Evolutionary conservation across 2,329 filamentous ascomycete genomes (phyloP).

Genomic region (Sclerotinia nivalis): DNA sequence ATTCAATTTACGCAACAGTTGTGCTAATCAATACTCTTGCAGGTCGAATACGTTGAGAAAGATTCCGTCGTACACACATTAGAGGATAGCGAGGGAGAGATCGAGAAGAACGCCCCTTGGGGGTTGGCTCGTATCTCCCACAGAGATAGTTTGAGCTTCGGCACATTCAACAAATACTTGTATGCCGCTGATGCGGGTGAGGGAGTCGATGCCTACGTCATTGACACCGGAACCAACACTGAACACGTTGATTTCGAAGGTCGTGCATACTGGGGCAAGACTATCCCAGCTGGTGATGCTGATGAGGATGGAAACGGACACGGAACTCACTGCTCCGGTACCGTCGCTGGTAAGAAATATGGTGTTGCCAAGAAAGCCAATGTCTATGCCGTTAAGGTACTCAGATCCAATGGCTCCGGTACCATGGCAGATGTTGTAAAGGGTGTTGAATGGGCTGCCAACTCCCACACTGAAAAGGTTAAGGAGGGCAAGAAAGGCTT

Average conservation of each 20-base stretch:
- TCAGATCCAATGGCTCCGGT: conserved; percentile 94
- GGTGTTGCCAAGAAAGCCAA: conserved; percentile 99
- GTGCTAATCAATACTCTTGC: conserved; percentile 35
- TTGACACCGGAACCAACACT: conserved; percentile 94
- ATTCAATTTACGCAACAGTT: conserved; percentile 14
- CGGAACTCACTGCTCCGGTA: conserved; percentile 98
- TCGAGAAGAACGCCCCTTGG: conserved; percentile 96
- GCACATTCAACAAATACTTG: conserved; percentile 97
- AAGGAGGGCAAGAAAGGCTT: conserved; percentile 89
- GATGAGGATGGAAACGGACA: conserved; percentile 97
- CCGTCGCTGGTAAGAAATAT: conserved; percentile 96
- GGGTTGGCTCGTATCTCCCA: conserved; percentile 97
- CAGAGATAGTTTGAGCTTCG: conserved; percentile 81
- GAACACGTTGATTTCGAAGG: conserved; percentile 97
- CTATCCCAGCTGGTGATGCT: conserved; percentile 79
- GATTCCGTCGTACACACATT: conserved; percentile 91
- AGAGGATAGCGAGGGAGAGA: conserved; percentile 55
- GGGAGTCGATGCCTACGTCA: conserved; percentile 97
- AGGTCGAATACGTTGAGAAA: conserved; percentile 97
- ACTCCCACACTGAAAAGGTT: conserved; percentile 73
- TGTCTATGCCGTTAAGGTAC: conserved; percentile 96
- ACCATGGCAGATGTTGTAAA: conserved; percentile 99
- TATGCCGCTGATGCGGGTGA: conserved; percentile 88
- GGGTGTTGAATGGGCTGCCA: conserved; percentile 93
- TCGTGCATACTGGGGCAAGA: conserved; percentile 95